phyloP scores from a whole-genome alignment of 148 eudicot species.

The Talinum fruticosum region DNA sequence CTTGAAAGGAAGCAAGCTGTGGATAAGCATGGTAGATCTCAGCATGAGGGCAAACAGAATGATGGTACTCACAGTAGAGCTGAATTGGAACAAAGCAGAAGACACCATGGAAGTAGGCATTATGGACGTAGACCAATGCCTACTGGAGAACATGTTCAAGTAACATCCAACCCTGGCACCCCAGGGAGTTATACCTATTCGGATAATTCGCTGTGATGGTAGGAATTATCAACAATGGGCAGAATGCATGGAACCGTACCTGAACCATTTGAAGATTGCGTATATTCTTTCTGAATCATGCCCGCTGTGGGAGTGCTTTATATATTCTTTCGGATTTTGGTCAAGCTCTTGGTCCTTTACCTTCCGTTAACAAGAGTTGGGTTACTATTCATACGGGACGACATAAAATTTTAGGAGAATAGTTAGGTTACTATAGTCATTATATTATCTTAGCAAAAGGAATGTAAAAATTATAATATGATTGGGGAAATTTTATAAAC shows the following conservation, averaged over 20 bases:
- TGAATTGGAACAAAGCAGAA: constrained; percentile 13
- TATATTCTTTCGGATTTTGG: too few species aligned
- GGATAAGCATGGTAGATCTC: constrained; percentile 12
- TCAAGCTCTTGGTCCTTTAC: too few species aligned
- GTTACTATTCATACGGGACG: too few species aligned
- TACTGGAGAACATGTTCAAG: constrained; percentile 18
- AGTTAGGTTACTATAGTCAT: too few species aligned
- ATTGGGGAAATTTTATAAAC: too few species aligned
- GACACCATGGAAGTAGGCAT: too few species aligned
- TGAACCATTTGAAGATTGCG: constrained; percentile 48
- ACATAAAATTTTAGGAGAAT: too few species aligned
- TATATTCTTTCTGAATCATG: constrained; percentile 59
- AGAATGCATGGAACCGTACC: constrained; percentile 48
- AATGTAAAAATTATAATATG: too few species aligned
- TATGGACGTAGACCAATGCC: constrained; percentile 15
- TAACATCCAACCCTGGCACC: constrained; percentile 24
- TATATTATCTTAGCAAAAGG: too few species aligned
- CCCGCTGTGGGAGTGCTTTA: constrained; percentile 48
- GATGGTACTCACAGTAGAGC: constrained; percentile 18
- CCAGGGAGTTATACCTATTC: constrained; percentile 42
- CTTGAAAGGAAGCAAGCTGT: constrained; percentile 29
- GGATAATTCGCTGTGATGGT: constrained; percentile 54
- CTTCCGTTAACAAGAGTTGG: too few species aligned
- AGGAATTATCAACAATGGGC: constrained; percentile 70
- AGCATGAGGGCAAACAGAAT: constrained; percentile 11